Conservation (phyloP, 2,329 filamentous ascomycete genomes). For the Tolypocladium capitatum region DNA sequence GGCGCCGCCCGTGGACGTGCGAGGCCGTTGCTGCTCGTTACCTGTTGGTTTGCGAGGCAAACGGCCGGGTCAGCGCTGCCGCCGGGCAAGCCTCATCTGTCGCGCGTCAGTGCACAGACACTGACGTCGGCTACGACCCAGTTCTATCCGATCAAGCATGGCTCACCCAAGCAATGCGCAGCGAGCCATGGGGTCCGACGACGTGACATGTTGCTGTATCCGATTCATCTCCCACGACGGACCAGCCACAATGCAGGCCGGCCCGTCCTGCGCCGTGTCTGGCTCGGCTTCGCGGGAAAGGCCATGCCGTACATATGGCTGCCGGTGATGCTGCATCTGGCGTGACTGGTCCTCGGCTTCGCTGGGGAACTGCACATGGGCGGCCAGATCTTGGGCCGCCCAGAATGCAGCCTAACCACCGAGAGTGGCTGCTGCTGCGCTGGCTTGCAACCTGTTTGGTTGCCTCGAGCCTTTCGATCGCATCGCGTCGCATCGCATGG, state of each 20-base stretch:
- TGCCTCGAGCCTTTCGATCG: background rate
- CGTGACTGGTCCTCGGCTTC: constrained; percentile 1
- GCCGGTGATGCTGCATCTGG: constrained; percentile 4
- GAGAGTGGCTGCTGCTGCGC: background rate
- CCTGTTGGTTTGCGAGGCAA: background rate
- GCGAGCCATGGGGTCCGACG: background rate
- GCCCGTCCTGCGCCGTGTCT: background rate
- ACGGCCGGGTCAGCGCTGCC: background rate
- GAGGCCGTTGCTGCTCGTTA: background rate
- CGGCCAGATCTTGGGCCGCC: constrained; percentile 5
- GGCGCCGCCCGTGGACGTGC: background rate
- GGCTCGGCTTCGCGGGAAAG: background rate
- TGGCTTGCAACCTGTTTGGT: background rate
- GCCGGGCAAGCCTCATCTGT: constrained; percentile 2
- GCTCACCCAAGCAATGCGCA: background rate
- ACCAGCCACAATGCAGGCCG: background rate
- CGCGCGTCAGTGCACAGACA: constrained; percentile 1
- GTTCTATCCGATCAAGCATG: background rate
- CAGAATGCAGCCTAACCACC: background rate
- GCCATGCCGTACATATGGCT: background rate
- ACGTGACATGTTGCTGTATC: background rate
- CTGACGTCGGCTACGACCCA: background rate
- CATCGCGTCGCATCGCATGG: constrained; percentile 3
- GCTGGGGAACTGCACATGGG: constrained; percentile 2
- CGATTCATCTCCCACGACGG: background rate